Base-by-base conservation (phyloP, 352 stramenopile species). In the Phytophthora meadii region DNA sequence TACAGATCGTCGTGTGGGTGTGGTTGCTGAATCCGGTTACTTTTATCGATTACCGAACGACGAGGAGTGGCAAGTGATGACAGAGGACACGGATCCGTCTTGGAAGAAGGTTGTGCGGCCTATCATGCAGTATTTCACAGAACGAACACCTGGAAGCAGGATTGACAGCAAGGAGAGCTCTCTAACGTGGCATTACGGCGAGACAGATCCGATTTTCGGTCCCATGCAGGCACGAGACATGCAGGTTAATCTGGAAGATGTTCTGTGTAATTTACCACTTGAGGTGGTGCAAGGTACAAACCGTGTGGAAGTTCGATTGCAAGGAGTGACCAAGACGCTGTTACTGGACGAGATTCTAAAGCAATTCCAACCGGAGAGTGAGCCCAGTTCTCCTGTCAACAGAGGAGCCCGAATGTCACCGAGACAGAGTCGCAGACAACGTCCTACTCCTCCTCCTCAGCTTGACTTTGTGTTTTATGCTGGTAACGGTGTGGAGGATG, bases 391-490 rank as follows among this genome's bases (percentile, higher is more conserved):
- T 11, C 61, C 42, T 27, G 44, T 41, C 28, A 61, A 10, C 34
- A 61, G 49, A 30, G 41, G 34, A n/a, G n/a, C 45, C 28, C 34
- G 34, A 4, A 39, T 46, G n/a, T 67, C 58, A 6, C 34, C 63
- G 0, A 70, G 32, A 41, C 65, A 62, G 39, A 68, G 44, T 15
- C 64, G 51, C 28, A 46, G 36, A 49, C 40, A 65, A 27, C 30
- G 22, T 12, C 46, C 40, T 19, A 19, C 19, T 39, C 40, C 44
- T 36, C 19, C 49, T 24, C n/a, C 56, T n/a, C 69, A 76, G 17
- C 60, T 97, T 17, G 89, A 97, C 55, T 95, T 97, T 54, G 77
- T 97, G 17, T 87, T 97, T 52, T 95, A 88, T 40, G 88, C 88
- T 27, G 87, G 89, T 40, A 93, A 95, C 53, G 86, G 90, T 4